Base-by-base conservation (phyloP, 257 asterid genomes). In the Penstemon newberryi region DNA sequence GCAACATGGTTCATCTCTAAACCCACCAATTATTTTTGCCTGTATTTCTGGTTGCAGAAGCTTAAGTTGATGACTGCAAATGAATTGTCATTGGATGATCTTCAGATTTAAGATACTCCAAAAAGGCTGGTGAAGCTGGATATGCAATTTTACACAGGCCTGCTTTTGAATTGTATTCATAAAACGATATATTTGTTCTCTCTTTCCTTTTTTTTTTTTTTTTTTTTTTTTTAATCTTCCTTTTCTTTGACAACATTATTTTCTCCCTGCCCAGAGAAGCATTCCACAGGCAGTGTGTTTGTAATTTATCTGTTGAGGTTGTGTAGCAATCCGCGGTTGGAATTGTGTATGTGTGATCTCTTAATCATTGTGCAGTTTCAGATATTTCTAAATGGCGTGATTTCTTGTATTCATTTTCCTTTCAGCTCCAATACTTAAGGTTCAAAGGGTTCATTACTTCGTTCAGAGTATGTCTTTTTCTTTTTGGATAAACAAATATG, bases 71-170 rank as follows among this genome's bases (percentile, higher is more conserved):
- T 94, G 89, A 67, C 81, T 66, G 85, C 86, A 54, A 74, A 78
- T 53, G 97, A 94, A 68, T 68, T 91, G 65, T 87, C 96, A 4
- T 65, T 91, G 77, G 99, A 91, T 65, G 95, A 91, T 81, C 94
- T 94, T 74, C 89, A 91, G 83, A 89, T 91, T 52, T 94, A 81
- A 25, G 82, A 74, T 53, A 39, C 37, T 33, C 57, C 33, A 25
- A 25, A 25, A 55, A 6, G 52, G 38, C 76, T 39, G 56, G 66
- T 43, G 78, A 74, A 77, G 77, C 73, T 73, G 73, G 79, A 62
- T n/a, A 59, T 55, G 69, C 77, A 59, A 49, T 70, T 72, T 63
- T 70, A 73, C 9, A 15, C 43, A 43, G 69, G 79, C 76, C 70
- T 60, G 75, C 73, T 66, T 63, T 60, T 60, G 71, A 56, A 56